Evolutionary conservation across 2,329 filamentous ascomycete genomes (phyloP).

Genomic region (Trichoderma afroharzianum): DNA sequence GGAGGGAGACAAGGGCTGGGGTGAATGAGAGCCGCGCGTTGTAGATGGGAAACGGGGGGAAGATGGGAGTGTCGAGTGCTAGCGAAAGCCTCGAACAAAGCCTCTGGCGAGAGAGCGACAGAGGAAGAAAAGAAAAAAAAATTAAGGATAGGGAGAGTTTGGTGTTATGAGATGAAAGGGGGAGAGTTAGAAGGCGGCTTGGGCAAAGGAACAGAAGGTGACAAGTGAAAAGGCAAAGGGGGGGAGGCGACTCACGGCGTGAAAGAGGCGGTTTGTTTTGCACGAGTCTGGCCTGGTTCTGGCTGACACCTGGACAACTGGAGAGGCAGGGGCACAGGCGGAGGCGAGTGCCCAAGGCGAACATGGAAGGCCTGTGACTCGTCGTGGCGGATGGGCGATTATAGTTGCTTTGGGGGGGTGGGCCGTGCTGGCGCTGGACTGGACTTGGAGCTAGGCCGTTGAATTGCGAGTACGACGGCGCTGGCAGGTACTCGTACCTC

Average conservation of each 20-base stretch:
- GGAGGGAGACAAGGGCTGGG: slow-evolving; percentile 16
- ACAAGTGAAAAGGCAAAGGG: slow-evolving; percentile 15
- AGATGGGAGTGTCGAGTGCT: slow-evolving; percentile 41
- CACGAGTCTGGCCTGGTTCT: slow-evolving; percentile 20
- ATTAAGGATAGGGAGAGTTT: slow-evolving; percentile 23
- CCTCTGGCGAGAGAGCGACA: slow-evolving; percentile 25
- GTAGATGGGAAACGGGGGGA: background rate
- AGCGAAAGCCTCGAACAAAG: slow-evolving; percentile 44
- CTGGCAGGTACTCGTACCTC: background rate
- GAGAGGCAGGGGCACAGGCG: slow-evolving; percentile 13
- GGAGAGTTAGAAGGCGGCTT: slow-evolving; percentile 12
- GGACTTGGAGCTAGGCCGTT: background rate
- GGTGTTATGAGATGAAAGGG: slow-evolving; percentile 8
- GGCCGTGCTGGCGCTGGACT: background rate
- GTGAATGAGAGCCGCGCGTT: slow-evolving; percentile 16
- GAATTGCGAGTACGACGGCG: background rate
- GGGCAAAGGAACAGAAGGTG: slow-evolving; percentile 20
- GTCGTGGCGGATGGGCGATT: background rate
- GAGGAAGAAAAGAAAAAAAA: slow-evolving; percentile 26
- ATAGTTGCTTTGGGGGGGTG: background rate
- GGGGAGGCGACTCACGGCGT: slow-evolving; percentile 21
- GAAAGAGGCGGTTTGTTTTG: slow-evolving; percentile 29
- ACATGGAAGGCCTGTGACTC: slow-evolving; percentile 17
- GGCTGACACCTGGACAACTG: slow-evolving; percentile 15
- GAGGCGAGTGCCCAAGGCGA: background rate